A percentile compares a stretch with the other conserved stretches of the same genome.
Evolutionary conservation across 2,329 filamentous ascomycete genomes (phyloP).

Genomic region (Cordyceps farinosa): DNA sequence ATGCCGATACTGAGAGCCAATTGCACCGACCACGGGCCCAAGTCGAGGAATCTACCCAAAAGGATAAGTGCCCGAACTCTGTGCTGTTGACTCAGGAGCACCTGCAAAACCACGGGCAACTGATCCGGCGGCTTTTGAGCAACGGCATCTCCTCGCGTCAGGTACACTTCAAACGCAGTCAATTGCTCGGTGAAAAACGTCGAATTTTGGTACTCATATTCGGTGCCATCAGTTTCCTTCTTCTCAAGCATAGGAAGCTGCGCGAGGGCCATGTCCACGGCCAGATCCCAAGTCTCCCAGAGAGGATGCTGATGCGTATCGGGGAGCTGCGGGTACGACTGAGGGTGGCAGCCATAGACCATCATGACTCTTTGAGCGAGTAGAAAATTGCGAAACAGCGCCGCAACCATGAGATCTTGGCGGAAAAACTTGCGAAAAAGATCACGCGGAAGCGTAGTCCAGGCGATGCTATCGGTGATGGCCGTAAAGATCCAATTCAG

Average conservation of each 20-base stretch:
- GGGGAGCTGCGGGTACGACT: slow-evolving; percentile 86
- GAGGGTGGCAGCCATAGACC: slow-evolving; percentile 91
- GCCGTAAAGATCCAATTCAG: slow-evolving; percentile 99
- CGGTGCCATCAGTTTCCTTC: slow-evolving; percentile 66
- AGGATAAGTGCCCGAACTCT: slow-evolving; percentile 85
- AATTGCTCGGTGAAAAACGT: slow-evolving; percentile 96
- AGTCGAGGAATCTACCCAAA: slow-evolving; percentile 86
- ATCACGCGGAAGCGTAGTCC: slow-evolving; percentile 87
- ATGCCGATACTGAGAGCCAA: slow-evolving; percentile 96
- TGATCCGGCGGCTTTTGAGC: slow-evolving; percentile 89
- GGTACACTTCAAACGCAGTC: slow-evolving; percentile 94
- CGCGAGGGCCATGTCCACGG: slow-evolving; percentile 88
- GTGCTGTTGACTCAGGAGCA: slow-evolving; percentile 92
- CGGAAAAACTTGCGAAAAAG: slow-evolving; percentile 96
- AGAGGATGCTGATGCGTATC: slow-evolving; percentile 92
- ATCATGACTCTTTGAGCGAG: slow-evolving; percentile 94
- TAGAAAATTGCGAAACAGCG: slow-evolving; percentile 92
- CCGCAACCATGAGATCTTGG: slow-evolving; percentile 98
- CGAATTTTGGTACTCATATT: slow-evolving; percentile 93
- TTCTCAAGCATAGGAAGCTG: slow-evolving; percentile 83
- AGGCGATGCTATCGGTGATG: slow-evolving; percentile 97
- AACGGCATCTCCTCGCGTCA: slow-evolving; percentile 74
- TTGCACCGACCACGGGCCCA: slow-evolving; percentile 98
- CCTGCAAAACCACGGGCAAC: slow-evolving; percentile 91
- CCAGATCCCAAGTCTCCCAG: slow-evolving; percentile 97